Conservation (phyloP, 108 stramenopile species). For the Nitzschia putrida region DNA sequence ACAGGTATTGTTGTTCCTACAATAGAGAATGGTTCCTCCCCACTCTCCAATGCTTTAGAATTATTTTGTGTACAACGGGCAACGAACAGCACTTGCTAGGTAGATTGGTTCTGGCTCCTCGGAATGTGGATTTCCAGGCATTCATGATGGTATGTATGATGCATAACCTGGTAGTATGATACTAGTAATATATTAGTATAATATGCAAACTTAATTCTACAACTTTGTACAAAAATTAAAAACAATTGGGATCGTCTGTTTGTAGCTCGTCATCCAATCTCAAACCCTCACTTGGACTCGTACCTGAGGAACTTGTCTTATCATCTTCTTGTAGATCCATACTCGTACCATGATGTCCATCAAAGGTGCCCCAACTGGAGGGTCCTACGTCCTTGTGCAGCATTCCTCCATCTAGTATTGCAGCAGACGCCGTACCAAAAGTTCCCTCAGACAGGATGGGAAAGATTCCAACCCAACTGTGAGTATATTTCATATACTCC, state of each 20-base stretch:
- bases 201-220: too few relatives aligned
- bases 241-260: not conserved
- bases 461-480: constrained; percentile 1
- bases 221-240: not conserved
- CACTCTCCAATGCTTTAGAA: too few relatives aligned
- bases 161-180: too few relatives aligned
- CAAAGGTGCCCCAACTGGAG: not conserved
- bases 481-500: constrained; percentile 33
- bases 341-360: not conserved
- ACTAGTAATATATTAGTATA: too few relatives aligned
- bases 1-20: not conserved
- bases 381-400: not conserved
- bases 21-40: not conserved
- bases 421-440: not conserved
- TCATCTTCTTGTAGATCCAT: too few relatives aligned
- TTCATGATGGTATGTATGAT: too few relatives aligned
- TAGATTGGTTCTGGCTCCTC: too few relatives aligned
- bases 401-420: not conserved
- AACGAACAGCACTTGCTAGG: too few relatives aligned
- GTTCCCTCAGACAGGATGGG: not conserved
- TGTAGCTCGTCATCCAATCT: not conserved
- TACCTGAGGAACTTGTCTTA: too few relatives aligned
- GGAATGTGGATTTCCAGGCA: too few relatives aligned
- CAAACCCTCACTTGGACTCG: not conserved
- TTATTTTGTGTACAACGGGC: too few relatives aligned